Percentiles rank a stretch among this genome's conserved stretches.
These are phyloP conservation scores for Globisporangium barbulae DNA, from an alignment of 352 stramenopile species.

Conservation along the genomic window DNA sequence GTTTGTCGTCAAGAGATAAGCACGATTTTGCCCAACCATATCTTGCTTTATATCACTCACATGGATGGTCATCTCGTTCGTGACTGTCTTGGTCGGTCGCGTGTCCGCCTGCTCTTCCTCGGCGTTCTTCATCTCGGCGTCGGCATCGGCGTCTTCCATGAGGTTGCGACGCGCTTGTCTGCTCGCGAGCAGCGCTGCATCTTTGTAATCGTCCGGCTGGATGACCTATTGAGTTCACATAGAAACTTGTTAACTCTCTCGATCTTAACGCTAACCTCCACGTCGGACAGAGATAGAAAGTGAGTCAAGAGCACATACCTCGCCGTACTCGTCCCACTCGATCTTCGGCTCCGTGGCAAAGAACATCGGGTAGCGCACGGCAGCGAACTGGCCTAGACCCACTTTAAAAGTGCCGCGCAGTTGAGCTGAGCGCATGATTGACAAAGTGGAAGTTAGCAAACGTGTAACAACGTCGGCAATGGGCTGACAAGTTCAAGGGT, in stretches of 20 bases:
- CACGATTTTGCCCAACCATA: background rate
- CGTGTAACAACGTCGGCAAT: background rate
- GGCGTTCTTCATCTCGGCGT: constrained; percentile 71
- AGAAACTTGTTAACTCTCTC: background rate
- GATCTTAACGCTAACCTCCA: background rate
- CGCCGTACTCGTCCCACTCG: constrained; percentile 89
- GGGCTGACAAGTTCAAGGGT: no score
- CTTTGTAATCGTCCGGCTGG: constrained; percentile 80
- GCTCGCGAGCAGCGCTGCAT: constrained; percentile 58
- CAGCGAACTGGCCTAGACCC: constrained; percentile 79
- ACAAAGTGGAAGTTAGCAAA: no score
- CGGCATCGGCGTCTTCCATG: constrained; percentile 51
- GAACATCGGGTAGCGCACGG: constrained; percentile 86
- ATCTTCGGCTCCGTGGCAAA: constrained; percentile 82
- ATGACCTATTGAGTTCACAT: constrained; percentile 39
- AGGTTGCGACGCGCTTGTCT: constrained; percentile 62
- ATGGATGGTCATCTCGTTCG: constrained; percentile 56
- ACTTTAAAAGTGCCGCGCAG: constrained; percentile 85
- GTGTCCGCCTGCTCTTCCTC: constrained; percentile 60
- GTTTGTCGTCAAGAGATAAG: background rate
- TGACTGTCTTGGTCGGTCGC: constrained; percentile 81
- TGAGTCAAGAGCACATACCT: constrained; percentile 28
- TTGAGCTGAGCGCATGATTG: constrained; percentile 39
- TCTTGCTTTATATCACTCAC: constrained; percentile 23
- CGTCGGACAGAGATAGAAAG: background rate